Evolutionary conservation across 768 basidiomycete genomes (phyloP).

Genomic region (Zangia roseola): DNA sequence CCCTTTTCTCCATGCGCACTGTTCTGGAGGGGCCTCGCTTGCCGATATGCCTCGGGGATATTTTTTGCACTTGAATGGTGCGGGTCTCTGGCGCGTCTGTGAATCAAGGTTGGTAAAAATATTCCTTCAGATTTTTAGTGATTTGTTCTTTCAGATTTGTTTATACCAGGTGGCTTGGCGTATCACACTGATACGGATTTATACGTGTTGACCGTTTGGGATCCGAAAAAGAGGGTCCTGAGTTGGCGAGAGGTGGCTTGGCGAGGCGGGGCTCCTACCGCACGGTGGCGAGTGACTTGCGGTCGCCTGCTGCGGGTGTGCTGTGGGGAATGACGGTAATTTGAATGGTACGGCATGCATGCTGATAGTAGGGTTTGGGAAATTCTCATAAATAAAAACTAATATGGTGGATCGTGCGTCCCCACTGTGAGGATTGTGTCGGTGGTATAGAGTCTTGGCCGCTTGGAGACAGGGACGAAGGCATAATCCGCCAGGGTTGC

Average conservation of each 20-base stretch:
- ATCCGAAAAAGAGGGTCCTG: conserved; percentile 5
- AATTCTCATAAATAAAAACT: conserved; percentile 10
- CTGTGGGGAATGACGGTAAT: conserved; percentile 1
- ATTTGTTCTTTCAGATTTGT: not conserved
- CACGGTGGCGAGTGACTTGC: not conserved
- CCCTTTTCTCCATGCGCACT: conserved; percentile 7
- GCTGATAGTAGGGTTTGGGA: conserved; percentile 9
- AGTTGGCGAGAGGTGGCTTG: not conserved
- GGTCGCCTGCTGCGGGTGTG: conserved; percentile 5
- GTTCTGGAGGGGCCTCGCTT: not conserved
- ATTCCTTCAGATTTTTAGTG: conserved; percentile 3
- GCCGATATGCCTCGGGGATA: conserved; percentile 18
- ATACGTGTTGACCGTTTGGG: conserved; percentile 1
- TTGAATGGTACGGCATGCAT: conserved; percentile 2
- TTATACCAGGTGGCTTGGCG: conserved; percentile 4
- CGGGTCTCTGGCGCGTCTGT: not conserved
- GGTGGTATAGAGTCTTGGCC: not conserved
- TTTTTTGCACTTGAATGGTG: not conserved
- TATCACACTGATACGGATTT: not conserved
- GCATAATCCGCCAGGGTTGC: not conserved
- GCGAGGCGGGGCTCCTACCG: not conserved
- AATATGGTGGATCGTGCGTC: conserved; percentile 7
- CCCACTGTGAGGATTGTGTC: conserved; percentile 1
- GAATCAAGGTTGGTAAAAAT: conserved; percentile 8
- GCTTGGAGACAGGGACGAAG: conserved; percentile 3